These are phyloP conservation scores for Protoeuglena noctilucae DNA, from an alignment of 139 green algal species.

Conservation along the genomic window DNA sequence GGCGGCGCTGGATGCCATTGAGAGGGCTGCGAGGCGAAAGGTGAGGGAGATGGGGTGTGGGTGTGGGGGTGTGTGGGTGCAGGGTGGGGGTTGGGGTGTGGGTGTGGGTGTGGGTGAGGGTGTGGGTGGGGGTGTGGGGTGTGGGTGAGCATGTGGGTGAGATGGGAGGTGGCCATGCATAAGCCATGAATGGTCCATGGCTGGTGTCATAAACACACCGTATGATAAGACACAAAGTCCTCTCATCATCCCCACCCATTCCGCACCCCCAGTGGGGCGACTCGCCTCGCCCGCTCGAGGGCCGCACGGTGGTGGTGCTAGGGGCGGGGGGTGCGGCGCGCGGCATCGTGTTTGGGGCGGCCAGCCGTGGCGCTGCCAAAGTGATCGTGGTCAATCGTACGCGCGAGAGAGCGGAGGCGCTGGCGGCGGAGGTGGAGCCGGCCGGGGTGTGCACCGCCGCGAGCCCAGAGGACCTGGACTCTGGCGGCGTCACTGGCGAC, in stretches of 20 bases:
- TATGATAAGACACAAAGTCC: too few species aligned
- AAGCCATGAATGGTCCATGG: too few species aligned
- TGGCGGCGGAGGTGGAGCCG: slow-evolving; percentile 32
- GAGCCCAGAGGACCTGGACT: neutral
- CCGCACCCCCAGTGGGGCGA: neutral
- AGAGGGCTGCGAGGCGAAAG: slow-evolving; percentile 32
- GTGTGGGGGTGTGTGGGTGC: too few species aligned
- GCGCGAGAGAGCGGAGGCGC: slow-evolving; percentile 32
- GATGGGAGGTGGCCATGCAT: too few species aligned
- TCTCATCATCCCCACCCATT: too few species aligned
- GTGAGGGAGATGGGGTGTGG: too few species aligned
- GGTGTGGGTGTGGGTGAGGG: too few species aligned
- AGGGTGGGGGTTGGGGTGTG: too few species aligned
- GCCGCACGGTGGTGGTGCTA: slow-evolving; percentile 72
- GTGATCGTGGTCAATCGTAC: slow-evolving; percentile 66
- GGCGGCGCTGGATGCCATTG: slow-evolving; percentile 77
- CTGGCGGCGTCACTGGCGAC: slow-evolving; percentile 33
- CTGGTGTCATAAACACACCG: too few species aligned
- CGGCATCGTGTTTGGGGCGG: slow-evolving; percentile 81
- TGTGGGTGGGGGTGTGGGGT: too few species aligned
- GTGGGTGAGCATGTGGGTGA: too few species aligned
- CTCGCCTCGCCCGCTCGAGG: slow-evolving; percentile 26
- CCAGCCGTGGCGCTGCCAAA: slow-evolving; percentile 27
- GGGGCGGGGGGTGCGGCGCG: slow-evolving; percentile 80
- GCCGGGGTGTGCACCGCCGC: slow-evolving; percentile 1